Percentiles rank a stretch among this genome's conserved stretches.
phyloP scores from a whole-genome alignment of 371 early-diverging fungal genomes.

The Mucor saturninus region DNA sequence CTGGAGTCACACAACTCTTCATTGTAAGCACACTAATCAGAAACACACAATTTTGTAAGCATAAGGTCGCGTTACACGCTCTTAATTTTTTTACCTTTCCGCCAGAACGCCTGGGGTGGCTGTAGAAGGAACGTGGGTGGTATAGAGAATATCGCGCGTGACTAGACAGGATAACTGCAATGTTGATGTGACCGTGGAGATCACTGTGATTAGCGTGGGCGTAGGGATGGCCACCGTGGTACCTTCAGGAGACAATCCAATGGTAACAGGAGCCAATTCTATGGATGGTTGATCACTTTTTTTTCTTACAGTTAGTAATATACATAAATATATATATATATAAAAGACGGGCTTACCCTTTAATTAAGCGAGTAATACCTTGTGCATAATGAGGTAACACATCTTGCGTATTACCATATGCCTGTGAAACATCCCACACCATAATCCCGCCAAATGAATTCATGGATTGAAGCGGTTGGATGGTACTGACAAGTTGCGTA shows the following conservation, averaged over 20 bases:
- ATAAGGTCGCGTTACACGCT: too few relatives aligned
- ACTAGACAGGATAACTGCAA: background rate
- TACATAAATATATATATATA: too few relatives aligned
- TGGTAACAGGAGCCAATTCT: conserved; percentile 4
- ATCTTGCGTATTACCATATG: conserved; percentile 43
- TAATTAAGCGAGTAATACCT: conserved; percentile 22
- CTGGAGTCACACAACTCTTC: too few relatives aligned
- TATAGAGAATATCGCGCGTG: background rate
- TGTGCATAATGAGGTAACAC: conserved; percentile 30
- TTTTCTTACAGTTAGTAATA: background rate
- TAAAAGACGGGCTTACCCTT: too few relatives aligned
- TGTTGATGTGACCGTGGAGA: background rate
- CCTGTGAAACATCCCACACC: conserved; percentile 66
- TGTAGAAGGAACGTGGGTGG: background rate
- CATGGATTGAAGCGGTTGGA: conserved; percentile 36
- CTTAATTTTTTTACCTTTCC: too few relatives aligned
- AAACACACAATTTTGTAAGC: too few relatives aligned
- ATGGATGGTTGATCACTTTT: background rate
- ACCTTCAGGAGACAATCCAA: conserved; percentile 4
- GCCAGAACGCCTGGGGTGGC: background rate
- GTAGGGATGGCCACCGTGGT: background rate
- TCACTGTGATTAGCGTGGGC: background rate
- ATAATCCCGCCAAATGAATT: conserved; percentile 69
- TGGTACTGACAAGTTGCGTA: conserved; percentile 22
- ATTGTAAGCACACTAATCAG: too few relatives aligned